Conservation (phyloP, 139 green algal species). For the Closterium sp. region DNA sequence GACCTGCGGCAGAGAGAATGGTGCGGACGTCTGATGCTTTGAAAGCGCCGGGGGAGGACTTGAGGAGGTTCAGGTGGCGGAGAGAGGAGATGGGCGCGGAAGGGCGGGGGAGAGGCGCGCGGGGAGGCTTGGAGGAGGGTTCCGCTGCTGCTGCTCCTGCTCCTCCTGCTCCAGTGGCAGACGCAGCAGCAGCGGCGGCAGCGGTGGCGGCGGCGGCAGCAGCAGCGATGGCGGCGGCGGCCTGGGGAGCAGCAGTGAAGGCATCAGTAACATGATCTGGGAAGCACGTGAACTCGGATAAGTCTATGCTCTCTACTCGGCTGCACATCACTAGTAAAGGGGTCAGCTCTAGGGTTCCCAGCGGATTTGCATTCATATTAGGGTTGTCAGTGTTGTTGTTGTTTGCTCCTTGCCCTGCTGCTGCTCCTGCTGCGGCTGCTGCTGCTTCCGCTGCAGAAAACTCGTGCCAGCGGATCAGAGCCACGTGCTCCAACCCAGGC, state of each 20-base stretch:
- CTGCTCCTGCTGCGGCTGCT: not conserved
- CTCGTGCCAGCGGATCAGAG: constrained; percentile 15
- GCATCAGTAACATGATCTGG: not conserved
- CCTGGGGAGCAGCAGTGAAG: not conserved
- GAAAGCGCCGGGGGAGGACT: not conserved
- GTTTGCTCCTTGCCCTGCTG: not conserved
- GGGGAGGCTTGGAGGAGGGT: not conserved
- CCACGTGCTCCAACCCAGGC: constrained; percentile 18
- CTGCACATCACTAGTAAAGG: not conserved
- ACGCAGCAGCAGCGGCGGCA: not conserved
- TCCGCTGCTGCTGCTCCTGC: not conserved
- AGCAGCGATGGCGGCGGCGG: not conserved
- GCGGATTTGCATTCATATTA: not conserved
- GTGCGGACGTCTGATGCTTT: not conserved
- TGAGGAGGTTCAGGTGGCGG: not conserved
- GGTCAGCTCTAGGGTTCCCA: not conserved
- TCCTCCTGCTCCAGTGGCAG: not conserved
- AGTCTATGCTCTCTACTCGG: not conserved
- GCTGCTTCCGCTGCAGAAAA: not conserved
- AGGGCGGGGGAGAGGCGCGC: not conserved
- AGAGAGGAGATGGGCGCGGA: not conserved
- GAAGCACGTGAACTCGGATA: not conserved
- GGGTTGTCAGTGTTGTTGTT: not conserved
- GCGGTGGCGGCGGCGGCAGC: not conserved
- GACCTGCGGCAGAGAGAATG: not conserved